phyloP scores from a whole-genome alignment of 1,284 basidiomycete species.

The Omphalotus olearius region DNA sequence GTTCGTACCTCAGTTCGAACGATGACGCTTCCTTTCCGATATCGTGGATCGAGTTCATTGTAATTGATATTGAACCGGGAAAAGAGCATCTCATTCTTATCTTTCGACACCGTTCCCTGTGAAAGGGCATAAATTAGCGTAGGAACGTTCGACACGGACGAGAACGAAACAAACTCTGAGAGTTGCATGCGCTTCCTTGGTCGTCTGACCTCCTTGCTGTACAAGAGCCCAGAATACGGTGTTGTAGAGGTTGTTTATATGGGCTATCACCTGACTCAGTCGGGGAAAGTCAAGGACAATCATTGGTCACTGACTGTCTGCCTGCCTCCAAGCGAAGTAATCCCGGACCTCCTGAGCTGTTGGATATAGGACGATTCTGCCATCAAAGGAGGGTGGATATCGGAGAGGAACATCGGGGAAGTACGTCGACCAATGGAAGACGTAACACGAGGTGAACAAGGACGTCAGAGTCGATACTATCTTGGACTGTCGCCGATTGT shows the following conservation, averaged over 20 bases:
- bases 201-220: slow-evolving; percentile 70
- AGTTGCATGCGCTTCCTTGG: slow-evolving; percentile 78
- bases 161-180: slow-evolving; percentile 46
- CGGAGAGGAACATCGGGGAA: slow-evolving; percentile 70
- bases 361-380: slow-evolving; percentile 86
- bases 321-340: slow-evolving; percentile 95
- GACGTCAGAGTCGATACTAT: slow-evolving; percentile 89
- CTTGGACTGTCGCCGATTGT: slow-evolving; percentile 86
- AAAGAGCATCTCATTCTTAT: slow-evolving; percentile 92
- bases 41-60: slow-evolving; percentile 71
- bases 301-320: slow-evolving; percentile 70
- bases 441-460: slow-evolving; percentile 89
- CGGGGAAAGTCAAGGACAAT: slow-evolving; percentile 6
- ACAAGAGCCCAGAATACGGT: slow-evolving; percentile 95
- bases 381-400: slow-evolving; percentile 92
- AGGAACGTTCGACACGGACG: not conserved
- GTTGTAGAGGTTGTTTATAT: slow-evolving; percentile 98
- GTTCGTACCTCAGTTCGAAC: slow-evolving; percentile 53
- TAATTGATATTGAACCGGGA: slow-evolving; percentile 86
- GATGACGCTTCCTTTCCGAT: slow-evolving; percentile 83
- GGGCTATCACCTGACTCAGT: slow-evolving; percentile 53
- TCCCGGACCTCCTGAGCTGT: slow-evolving; percentile 71
- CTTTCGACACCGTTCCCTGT: slow-evolving; percentile 82
- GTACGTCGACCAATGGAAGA: slow-evolving; percentile 80
- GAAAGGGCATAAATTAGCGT: not conserved